These are phyloP conservation scores for Cupressus sempervirens DNA, from an alignment of 75 land plant species.

Conservation along the genomic window DNA sequence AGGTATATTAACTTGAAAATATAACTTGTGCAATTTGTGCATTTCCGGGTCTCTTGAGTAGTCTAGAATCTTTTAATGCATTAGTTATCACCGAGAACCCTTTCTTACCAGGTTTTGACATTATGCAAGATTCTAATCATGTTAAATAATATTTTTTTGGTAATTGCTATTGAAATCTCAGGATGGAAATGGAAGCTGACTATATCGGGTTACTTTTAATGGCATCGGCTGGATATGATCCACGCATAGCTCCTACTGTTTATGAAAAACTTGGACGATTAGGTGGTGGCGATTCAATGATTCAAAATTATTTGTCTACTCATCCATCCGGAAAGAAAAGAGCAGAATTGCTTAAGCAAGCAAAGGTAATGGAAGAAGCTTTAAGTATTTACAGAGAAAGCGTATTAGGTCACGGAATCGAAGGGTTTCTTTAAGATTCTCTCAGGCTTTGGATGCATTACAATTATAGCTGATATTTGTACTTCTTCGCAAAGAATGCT, in stretches of 20 bases:
- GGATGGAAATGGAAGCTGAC: conserved; percentile 99
- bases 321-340: conserved; percentile 97
- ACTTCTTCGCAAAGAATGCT: neutral
- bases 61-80: neutral
- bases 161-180: conserved; percentile 19
- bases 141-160: neutral
- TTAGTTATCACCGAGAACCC: neutral
- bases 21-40: neutral
- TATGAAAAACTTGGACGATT: conserved; percentile 89
- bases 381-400: conserved; percentile 56
- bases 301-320: conserved; percentile 77
- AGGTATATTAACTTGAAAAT: neutral
- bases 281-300: conserved; percentile 48
- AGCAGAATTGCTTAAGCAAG: conserved; percentile 61
- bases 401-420: conserved; percentile 49
- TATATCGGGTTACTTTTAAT: conserved; percentile 86
- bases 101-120: neutral
- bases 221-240: conserved; percentile 97
- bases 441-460: neutral
- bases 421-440: conserved; percentile 67
- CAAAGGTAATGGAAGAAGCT: conserved; percentile 94
- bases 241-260: conserved; percentile 79
- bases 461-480: neutral
- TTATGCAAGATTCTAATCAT: neutral
- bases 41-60: neutral